Base-by-base conservation (phyloP, 1,139 yeast genomes). In the Geotrichum europaeum region DNA sequence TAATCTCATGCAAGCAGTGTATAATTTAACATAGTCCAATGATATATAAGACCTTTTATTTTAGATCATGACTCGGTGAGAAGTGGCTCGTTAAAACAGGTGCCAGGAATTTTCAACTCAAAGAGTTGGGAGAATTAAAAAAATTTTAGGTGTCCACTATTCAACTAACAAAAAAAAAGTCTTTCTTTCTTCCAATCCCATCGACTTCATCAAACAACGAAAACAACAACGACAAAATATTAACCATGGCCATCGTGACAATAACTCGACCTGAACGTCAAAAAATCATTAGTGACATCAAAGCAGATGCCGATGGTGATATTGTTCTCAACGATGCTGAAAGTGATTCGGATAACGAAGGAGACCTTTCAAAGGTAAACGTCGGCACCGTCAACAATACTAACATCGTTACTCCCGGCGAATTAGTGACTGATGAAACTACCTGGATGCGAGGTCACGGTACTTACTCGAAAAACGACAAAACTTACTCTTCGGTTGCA, bases 361-460 rank as follows among this genome's bases (percentile, higher is more conserved):
- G 30, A 7, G 59, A 62, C 24, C 28, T 60, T 20, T 52, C 57
- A 7, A 60, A 57, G 12, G 51, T 47, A 9, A 58, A 56, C 40
- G 59, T 61, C 10, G 63, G 62, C 20, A 62, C 63, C 3, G 63
- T 58, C 22, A 55, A 62, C 40, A 61, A 59, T 36, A 60, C 62
- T 22, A 57, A 62, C 24, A 66, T 86, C 13, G 96, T 94, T 20
- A 90, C 97, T 0, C 99, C 99, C 0, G 99, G 99, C n/a, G 98
- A 95, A 72, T 77, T 92, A 60, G 89, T 95, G 20, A 94, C 99
- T 0, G 96, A 89, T 68, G 99, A 95, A 70, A 91, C 97, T 7
- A 82, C 87, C 4, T 94, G 98, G 97, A 95, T 95, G 99, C 84
- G 61, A 72, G 99, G 99, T 43, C 99, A 95, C 72, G 99, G 99